Percentiles rank a stretch among this genome's conserved stretches.
phyloP scores from a whole-genome alignment of 225 moss, liverwort and hornwort species.

The Pseudisothecium myosuroides region DNA sequence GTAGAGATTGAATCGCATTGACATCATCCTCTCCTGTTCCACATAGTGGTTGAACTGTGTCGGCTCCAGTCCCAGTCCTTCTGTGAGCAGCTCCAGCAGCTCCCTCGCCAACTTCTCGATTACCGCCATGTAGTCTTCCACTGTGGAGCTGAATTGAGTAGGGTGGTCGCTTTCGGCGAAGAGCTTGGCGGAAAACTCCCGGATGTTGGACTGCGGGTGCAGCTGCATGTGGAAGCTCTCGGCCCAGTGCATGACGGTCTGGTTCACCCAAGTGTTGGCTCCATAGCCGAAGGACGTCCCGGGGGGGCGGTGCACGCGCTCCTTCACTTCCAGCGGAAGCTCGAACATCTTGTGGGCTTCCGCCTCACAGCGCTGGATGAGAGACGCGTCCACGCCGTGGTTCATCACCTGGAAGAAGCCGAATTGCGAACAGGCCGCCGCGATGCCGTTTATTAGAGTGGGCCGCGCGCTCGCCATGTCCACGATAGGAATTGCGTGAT shows the following conservation, averaged over 20 bases:
- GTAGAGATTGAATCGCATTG: conserved; percentile 45
- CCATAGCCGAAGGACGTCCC: conserved; percentile 43
- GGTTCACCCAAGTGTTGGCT: conserved; percentile 45
- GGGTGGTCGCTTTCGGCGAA: conserved; percentile 17
- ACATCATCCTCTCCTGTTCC: conserved; percentile 27
- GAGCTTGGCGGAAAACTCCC: conserved; percentile 28
- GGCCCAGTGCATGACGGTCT: conserved; percentile 49
- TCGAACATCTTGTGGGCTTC: conserved; percentile 53
- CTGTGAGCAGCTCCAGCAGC: conserved; percentile 33
- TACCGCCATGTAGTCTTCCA: conserved; percentile 35
- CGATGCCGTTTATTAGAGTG: neutral
- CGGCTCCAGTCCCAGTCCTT: conserved; percentile 27
- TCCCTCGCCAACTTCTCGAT: conserved; percentile 13
- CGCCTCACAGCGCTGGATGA: conserved; percentile 21
- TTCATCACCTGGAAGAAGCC: conserved; percentile 83
- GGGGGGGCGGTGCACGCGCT: conserved; percentile 27
- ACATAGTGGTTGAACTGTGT: conserved; percentile 26
- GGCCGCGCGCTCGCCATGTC: conserved; percentile 12
- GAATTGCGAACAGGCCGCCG: conserved; percentile 26
- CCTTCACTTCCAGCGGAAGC: conserved; percentile 49
- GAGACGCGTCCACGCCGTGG: conserved; percentile 41
- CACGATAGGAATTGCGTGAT: conserved; percentile 16
- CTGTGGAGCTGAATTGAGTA: conserved; percentile 23
- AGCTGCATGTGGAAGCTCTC: conserved; percentile 57
- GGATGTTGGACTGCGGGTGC: conserved; percentile 32